Conservation (phyloP, 306 rosid genomes). For the Canavalia gladiata region DNA sequence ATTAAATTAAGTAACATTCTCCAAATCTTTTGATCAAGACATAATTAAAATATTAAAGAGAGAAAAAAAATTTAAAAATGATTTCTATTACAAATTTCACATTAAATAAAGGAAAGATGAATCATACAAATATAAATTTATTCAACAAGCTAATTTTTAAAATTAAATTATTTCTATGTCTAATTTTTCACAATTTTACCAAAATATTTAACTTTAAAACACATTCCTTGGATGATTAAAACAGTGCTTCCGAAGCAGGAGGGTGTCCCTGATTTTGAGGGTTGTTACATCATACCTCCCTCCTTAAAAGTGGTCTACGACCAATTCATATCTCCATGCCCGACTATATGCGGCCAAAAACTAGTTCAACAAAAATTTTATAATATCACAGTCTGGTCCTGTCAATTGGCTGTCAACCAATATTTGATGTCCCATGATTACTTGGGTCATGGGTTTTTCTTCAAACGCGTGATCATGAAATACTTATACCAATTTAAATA, state of each 20-base stretch:
- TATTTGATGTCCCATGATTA: conserved; percentile 34
- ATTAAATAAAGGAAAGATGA: too few relatives aligned
- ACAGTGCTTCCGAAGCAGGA: not conserved
- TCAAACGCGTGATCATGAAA: conserved; percentile 21
- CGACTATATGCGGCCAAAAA: conserved; percentile 34
- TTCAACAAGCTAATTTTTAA: too few relatives aligned
- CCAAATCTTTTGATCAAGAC: too few relatives aligned
- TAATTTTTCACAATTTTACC: too few relatives aligned
- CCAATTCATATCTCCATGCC: not conserved
- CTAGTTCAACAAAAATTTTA: not conserved
- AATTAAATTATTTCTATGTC: too few relatives aligned
- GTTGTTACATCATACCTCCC: not conserved
- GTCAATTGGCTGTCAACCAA: conserved; percentile 55
- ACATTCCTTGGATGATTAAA: too few relatives aligned
- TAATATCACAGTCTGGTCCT: not conserved
- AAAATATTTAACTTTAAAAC: too few relatives aligned
- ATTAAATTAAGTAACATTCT: not conserved
- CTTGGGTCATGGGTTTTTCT: not conserved
- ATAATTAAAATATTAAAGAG: too few relatives aligned
- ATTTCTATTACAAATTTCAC: too few relatives aligned
- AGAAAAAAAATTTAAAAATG: too few relatives aligned
- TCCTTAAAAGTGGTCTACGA: not conserved
- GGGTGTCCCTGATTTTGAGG: not conserved
- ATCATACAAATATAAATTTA: too few relatives aligned
- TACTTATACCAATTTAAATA: not conserved